These are phyloP conservation scores for Hemerocallis citrina DNA, from an alignment of 106 monocot genomes.

Conservation along the genomic window DNA sequence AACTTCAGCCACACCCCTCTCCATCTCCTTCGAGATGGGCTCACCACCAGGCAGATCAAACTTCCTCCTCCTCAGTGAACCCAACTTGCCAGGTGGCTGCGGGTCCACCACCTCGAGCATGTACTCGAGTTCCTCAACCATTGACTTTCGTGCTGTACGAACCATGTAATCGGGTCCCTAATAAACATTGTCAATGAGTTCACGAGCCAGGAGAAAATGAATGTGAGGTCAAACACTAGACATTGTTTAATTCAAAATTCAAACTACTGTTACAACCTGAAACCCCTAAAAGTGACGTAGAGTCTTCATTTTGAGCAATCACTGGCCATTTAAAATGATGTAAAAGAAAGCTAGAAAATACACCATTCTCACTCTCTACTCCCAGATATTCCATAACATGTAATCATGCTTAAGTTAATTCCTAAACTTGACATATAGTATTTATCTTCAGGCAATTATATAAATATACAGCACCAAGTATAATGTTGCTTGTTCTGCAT, in stretches of 20 bases:
- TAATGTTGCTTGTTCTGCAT: not conserved
- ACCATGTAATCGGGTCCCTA: slow-evolving; percentile 94
- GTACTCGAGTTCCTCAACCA: slow-evolving; percentile 72
- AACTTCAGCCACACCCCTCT: slow-evolving; percentile 46
- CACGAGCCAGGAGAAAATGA: not conserved
- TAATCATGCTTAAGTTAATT: too few relatives aligned
- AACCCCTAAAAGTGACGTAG: too few relatives aligned
- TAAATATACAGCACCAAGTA: not conserved
- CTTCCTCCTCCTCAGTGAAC: slow-evolving; percentile 50
- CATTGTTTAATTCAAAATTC: too few relatives aligned
- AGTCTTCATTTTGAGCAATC: too few relatives aligned
- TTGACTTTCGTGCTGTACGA: slow-evolving; percentile 66
- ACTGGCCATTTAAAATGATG: too few relatives aligned
- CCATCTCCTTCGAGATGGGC: slow-evolving; percentile 44
- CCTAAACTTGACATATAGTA: too few relatives aligned
- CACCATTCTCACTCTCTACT: too few relatives aligned
- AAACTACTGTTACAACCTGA: too few relatives aligned
- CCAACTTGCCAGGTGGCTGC: slow-evolving; percentile 44
- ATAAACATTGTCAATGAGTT: not conserved
- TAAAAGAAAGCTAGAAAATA: too few relatives aligned
- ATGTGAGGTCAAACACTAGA: too few relatives aligned
- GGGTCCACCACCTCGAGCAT: slow-evolving; percentile 85
- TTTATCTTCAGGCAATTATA: too few relatives aligned
- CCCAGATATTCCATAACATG: too few relatives aligned
- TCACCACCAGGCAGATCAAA: slow-evolving; percentile 67